Base-by-base conservation (phyloP, 1,139 yeast species). In the Pichia sp. region DNA sequence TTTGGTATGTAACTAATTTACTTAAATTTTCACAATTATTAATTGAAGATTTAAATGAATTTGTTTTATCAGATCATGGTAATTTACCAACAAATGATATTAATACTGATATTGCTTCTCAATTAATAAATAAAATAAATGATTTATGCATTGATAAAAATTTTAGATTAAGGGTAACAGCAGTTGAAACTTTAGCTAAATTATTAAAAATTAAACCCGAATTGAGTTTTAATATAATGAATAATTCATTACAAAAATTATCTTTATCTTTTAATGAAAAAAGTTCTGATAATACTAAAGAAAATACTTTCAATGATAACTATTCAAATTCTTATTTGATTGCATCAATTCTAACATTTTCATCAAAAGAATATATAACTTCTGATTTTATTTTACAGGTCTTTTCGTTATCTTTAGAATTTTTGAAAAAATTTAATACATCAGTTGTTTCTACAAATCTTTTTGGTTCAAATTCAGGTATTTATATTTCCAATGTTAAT, bases 401-500 rank as follows among this genome's bases (percentile, higher is more conserved):
- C 1, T 66, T 63, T 44, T 58, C 66, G 9, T 49, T 54, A 56
- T 66, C 54, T 47, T 65, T 46, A 53, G 71, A 52, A 53, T 65
- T 48, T 61, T 63, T 63, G 52, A 70, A 49, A 62, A 64, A 55
- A 59, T 73, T 53, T 69, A 75, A 64, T 46, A 63, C 68, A 1
- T 56, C 65, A 10, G 62, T 65, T 4, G 56, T 65, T 28, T 57
- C 64, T 25, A 59, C 56, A 30, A 64, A 64, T 47, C 46, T 65
- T 38, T 58, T 64, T 50, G 62, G 64, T 5, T 54, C 56, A 47
- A 74, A 73, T 3, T 65, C 70, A 42, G 70, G 75, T 0, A 58
- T 67, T 34, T 59, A 66, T 11, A 65, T 75, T 32, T 68, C 77
- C 0, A 72, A 68, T 50, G 47, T 60, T 4, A 60, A 68, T 30